Conservation (phyloP, 2,329 filamentous ascomycete species). For the Pseudogymnoascus sp. region DNA sequence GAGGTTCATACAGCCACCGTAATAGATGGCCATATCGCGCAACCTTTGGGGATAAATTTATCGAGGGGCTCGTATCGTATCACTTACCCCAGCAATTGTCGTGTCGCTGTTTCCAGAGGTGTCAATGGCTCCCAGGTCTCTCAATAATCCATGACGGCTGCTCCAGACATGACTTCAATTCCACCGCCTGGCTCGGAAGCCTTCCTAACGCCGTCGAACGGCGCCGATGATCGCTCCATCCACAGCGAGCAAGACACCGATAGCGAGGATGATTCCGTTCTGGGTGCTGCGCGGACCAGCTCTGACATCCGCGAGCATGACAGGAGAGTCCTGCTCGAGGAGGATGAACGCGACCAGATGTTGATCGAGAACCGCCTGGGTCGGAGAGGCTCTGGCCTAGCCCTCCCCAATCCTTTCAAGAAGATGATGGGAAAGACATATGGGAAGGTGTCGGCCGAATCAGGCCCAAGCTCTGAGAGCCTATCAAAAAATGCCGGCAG, state of each 20-base stretch:
- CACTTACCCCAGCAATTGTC: not conserved
- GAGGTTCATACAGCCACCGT: not conserved
- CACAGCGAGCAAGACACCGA: slow-evolving; percentile 67
- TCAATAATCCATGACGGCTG: not conserved
- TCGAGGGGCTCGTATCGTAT: not conserved
- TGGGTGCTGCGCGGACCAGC: slow-evolving; percentile 58
- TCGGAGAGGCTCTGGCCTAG: slow-evolving; percentile 22
- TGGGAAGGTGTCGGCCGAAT: slow-evolving; percentile 34
- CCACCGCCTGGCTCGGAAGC: not conserved
- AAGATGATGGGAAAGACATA: slow-evolving; percentile 26
- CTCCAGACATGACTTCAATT: not conserved
- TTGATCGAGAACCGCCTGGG: slow-evolving; percentile 44
- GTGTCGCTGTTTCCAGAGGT: not conserved
- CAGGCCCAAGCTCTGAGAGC: slow-evolving; percentile 36
- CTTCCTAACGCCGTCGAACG: not conserved
- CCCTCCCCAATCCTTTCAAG: slow-evolving; percentile 31
- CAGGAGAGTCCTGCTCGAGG: slow-evolving; percentile 62
- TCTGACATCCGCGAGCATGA: slow-evolving; percentile 63
- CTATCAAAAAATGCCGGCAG: slow-evolving; percentile 1
- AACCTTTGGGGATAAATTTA: slow-evolving; percentile 7
- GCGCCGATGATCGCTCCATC: not conserved
- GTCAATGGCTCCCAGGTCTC: not conserved
- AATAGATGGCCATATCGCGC: not conserved
- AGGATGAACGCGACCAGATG: slow-evolving; percentile 61
- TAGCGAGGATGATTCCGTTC: slow-evolving; percentile 65